phyloP scores from a whole-genome alignment of 441 rosid genomes.

The Geranium incanum region DNA sequence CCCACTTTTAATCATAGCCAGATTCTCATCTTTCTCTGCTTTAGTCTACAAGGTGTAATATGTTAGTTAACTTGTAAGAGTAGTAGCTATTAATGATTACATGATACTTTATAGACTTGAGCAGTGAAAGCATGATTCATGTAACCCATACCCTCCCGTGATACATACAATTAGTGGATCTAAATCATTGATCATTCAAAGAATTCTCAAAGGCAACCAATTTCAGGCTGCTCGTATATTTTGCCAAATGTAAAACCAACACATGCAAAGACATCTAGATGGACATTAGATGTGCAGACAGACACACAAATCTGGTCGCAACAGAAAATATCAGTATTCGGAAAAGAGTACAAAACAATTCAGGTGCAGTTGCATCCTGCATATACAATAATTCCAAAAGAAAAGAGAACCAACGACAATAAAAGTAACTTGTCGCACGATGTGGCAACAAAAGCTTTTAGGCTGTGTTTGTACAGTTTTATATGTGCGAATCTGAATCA shows the following conservation, averaged over 20 bases:
- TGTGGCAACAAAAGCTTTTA: too few species aligned
- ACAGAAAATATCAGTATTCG: slow-evolving; percentile 2
- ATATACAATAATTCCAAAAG: too few species aligned
- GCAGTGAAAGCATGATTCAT: slow-evolving; percentile 8
- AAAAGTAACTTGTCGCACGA: too few species aligned
- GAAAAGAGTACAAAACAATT: background rate
- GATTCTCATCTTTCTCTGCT: slow-evolving; percentile 66
- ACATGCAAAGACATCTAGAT: background rate
- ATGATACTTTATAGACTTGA: slow-evolving; percentile 12
- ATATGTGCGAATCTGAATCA: too few species aligned
- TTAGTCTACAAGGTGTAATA: slow-evolving; percentile 51
- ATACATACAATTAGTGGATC: background rate
- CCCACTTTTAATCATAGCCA: slow-evolving; percentile 71
- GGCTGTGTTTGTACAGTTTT: too few species aligned
- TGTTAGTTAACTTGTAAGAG: slow-evolving; percentile 23
- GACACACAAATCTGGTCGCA: background rate
- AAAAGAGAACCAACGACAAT: too few species aligned
- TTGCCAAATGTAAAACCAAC: background rate
- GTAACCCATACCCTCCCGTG: too few species aligned
- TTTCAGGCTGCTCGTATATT: background rate
- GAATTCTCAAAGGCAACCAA: background rate
- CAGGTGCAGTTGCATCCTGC: too few species aligned
- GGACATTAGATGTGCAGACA: background rate
- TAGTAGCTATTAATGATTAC: slow-evolving; percentile 9
- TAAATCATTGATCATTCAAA: background rate